phyloP scores from a whole-genome alignment of 768 basidiomycete genomes.

The Mycena crocata region DNA sequence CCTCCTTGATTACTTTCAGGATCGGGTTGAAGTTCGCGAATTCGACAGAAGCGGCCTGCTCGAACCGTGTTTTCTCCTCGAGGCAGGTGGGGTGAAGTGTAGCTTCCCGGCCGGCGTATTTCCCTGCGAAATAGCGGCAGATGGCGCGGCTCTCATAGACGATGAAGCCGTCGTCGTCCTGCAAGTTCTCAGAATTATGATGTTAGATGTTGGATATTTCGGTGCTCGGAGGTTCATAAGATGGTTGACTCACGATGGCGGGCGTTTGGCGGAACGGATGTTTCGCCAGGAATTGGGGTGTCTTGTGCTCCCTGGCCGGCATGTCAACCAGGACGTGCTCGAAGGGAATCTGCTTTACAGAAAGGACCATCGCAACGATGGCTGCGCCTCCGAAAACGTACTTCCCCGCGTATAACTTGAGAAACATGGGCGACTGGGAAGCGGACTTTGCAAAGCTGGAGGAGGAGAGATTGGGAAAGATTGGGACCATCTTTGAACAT shows the following conservation, averaged over 20 bases:
- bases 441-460: no score
- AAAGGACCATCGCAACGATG: not conserved
- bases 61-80: conserved; percentile 43
- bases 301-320: not conserved
- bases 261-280: not conserved
- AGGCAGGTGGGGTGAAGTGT: conserved; percentile 48
- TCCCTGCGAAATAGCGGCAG: no score
- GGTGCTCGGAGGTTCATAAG: no score
- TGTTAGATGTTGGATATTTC: no score
- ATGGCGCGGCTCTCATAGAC: no score
- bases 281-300: not conserved
- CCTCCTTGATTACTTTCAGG: conserved; percentile 51
- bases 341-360: not conserved
- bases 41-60: conserved; percentile 54
- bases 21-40: conserved; percentile 56
- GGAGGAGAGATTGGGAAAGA: no score
- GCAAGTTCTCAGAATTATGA: not conserved
- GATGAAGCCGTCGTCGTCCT: not conserved
- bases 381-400: not conserved
- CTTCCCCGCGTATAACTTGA: not conserved
- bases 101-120: conserved; percentile 54
- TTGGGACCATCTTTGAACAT: no score
- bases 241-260: not conserved
- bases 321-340: not conserved
- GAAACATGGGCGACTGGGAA: no score